Evolutionary conservation across 2,329 filamentous ascomycete genomes (phyloP).

Genomic region (Aschersonia sp.): DNA sequence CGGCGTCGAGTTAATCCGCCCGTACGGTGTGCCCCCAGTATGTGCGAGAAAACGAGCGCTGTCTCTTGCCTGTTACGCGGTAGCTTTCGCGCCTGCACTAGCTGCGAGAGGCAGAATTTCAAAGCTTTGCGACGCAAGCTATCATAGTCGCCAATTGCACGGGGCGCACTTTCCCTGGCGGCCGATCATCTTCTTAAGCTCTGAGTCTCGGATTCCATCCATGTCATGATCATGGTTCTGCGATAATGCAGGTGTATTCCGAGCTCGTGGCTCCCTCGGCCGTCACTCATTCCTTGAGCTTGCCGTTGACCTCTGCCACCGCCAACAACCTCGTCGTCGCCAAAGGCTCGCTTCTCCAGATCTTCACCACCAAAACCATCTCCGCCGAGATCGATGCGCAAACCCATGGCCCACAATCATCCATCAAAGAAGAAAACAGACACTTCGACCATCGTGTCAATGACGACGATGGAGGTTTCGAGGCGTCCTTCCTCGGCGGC

Average conservation of each 20-base stretch:
- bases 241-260: conserved; percentile 86
- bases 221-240: conserved; percentile 17
- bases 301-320: conserved; percentile 63
- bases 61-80: not conserved
- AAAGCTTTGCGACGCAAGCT: not conserved
- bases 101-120: no score
- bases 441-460: conserved; percentile 37
- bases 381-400: conserved; percentile 45
- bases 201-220: no score
- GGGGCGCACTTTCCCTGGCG: no score
- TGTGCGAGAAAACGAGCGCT: no score
- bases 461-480: conserved; percentile 49
- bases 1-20: conserved; percentile 2
- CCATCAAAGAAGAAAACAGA: conserved; percentile 22
- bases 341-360: conserved; percentile 82
- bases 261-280: conserved; percentile 90
- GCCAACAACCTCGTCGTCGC: conserved; percentile 80
- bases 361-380: conserved; percentile 62
- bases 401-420: conserved; percentile 17
- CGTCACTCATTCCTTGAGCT: conserved; percentile 71
- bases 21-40: no score
- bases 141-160: no score
- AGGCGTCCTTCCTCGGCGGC: conserved; percentile 49
- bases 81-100: no score
- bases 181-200: no score